Conservation (phyloP, 2,329 filamentous ascomycete species). For the Calonectria hawksworthii region DNA sequence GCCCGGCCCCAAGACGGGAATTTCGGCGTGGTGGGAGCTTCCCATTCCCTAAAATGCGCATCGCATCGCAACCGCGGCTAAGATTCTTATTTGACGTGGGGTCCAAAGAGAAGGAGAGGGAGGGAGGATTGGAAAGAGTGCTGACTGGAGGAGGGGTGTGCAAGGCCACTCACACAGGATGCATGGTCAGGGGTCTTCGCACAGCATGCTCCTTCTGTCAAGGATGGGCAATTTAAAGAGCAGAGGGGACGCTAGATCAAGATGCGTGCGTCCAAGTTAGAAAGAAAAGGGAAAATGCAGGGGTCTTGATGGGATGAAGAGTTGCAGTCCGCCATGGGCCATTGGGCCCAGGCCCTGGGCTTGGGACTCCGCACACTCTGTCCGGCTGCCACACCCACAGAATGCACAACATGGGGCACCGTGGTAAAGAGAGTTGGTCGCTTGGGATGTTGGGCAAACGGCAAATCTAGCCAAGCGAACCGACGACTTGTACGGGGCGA, state of each 20-base stretch:
- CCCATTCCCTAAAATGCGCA: background rate
- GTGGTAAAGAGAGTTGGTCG: background rate
- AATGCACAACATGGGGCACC: background rate
- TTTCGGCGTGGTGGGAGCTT: background rate
- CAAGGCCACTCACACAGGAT: background rate
- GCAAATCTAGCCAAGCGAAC: background rate
- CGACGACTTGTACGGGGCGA: background rate
- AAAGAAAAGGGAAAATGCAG: background rate
- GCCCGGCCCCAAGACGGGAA: background rate
- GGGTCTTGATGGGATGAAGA: slow-evolving; percentile 7
- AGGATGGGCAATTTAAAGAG: background rate
- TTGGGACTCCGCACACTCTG: slow-evolving; percentile 3
- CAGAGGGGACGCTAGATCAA: background rate
- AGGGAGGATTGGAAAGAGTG: slow-evolving; percentile 7
- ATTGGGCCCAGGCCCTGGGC: background rate
- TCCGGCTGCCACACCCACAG: background rate
- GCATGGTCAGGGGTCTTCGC: slow-evolving; percentile 28
- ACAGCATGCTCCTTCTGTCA: slow-evolving; percentile 37
- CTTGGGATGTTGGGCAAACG: background rate
- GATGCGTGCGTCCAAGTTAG: background rate
- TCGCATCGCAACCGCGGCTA: background rate
- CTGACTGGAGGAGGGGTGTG: slow-evolving; percentile 4
- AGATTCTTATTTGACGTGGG: slow-evolving; percentile 13
- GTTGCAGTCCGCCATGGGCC: background rate
- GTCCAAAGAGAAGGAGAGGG: background rate